Conservation (phyloP, 169 alveolate genomes). For the Eimeria nieschulzi region DNA sequence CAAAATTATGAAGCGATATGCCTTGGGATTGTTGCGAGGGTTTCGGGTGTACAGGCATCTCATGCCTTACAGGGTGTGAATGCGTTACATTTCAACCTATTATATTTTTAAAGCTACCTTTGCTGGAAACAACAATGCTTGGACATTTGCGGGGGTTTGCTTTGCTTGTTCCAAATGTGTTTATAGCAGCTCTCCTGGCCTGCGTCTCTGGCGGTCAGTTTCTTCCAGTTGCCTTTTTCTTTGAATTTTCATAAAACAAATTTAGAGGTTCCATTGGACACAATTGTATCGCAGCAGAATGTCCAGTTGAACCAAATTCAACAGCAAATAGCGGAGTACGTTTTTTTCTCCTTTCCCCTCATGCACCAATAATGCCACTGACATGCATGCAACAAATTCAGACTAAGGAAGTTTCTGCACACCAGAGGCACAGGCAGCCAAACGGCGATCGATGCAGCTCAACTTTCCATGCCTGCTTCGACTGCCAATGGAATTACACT, state of each 20-base stretch:
- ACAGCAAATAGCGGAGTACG: conserved; percentile 32
- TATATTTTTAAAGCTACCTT: too few relatives aligned
- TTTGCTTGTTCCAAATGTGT: neutral
- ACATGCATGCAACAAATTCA: neutral
- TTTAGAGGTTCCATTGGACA: neutral
- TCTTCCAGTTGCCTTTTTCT: neutral
- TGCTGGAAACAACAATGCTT: neutral
- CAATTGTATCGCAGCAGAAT: conserved; percentile 27
- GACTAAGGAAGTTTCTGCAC: conserved; percentile 7
- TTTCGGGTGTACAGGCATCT: too few relatives aligned
- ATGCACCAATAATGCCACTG: neutral
- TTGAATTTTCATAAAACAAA: neutral
- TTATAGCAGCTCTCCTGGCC: neutral
- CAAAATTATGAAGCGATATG: too few relatives aligned
- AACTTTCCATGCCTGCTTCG: conserved; percentile 29
- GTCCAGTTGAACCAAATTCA: conserved; percentile 16
- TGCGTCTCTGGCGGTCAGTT: neutral
- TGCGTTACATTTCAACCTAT: too few relatives aligned
- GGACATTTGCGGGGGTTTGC: too few relatives aligned
- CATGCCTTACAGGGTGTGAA: too few relatives aligned
- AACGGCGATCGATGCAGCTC: conserved; percentile 2
- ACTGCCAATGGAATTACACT: neutral
- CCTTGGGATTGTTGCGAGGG: too few relatives aligned
- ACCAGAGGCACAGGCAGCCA: conserved; percentile 9
- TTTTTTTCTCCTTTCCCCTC: neutral